A percentile compares a stretch with the other conserved stretches of the same genome.
Conservation (phyloP, 176 grass and related monocot genomes). For the Triticum monococcum region DNA sequence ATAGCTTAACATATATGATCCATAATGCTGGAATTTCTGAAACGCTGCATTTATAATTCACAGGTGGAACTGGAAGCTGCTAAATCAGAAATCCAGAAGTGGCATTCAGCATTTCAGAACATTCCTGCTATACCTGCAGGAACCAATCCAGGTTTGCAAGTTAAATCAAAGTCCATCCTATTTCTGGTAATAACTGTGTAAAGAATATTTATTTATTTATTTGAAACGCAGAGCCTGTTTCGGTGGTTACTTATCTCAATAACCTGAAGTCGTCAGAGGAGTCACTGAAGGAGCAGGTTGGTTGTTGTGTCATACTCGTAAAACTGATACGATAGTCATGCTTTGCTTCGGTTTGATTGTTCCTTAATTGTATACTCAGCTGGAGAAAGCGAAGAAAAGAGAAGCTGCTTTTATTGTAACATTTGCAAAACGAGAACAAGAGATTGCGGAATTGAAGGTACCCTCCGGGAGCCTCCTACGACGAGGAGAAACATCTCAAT, state of each 20-base stretch:
- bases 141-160: constrained; percentile 61
- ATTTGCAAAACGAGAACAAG: constrained; percentile 95
- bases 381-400: constrained; percentile 99
- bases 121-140: constrained; percentile 63
- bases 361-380: constrained; percentile 53
- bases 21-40: background rate
- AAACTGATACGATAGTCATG: constrained; percentile 2
- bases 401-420: constrained; percentile 97
- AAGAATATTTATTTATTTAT: constrained; percentile 23
- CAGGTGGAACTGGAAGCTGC: constrained; percentile 73
- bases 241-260: constrained; percentile 74
- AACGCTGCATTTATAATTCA: constrained; percentile 18
- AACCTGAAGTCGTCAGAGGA: constrained; percentile 97
- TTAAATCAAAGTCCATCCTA: constrained; percentile 8
- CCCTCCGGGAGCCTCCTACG: background rate
- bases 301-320: constrained; percentile 6
- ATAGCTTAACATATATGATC: background rate
- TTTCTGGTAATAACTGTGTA: constrained; percentile 8
- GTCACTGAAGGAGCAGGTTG: constrained; percentile 92
- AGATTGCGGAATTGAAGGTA: constrained; percentile 97
- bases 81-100: constrained; percentile 93
- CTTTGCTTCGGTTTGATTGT: constrained; percentile 1
- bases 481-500: background rate
- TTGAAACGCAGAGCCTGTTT: constrained; percentile 64
- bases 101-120: constrained; percentile 89